Percentiles rank a stretch among this genome's conserved stretches.
phyloP scores from a whole-genome alignment of 495 filamentous ascomycete genomes.

The Copromyces sp. region DNA sequence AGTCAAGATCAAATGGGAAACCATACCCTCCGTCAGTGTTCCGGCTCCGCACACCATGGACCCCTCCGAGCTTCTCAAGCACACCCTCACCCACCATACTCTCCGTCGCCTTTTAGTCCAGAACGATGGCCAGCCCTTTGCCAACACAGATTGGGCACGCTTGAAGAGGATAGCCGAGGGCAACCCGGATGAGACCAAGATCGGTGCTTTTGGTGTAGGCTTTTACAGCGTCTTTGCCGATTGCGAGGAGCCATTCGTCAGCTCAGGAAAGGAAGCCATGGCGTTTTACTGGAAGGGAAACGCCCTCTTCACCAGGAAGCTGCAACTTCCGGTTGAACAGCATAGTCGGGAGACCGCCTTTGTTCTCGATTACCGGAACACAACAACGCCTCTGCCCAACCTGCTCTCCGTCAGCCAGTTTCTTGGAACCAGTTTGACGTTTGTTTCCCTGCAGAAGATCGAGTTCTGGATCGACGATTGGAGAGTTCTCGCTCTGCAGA shows the following conservation, averaged over 20 bases:
- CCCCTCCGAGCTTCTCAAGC: slow-evolving; percentile 62
- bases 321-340: slow-evolving; percentile 55
- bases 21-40: slow-evolving; percentile 64
- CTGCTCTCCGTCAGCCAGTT: slow-evolving; percentile 83
- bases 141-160: slow-evolving; percentile 79
- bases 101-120: slow-evolving; percentile 73
- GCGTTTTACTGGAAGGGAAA: slow-evolving; percentile 99
- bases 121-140: slow-evolving; percentile 82
- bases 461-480: slow-evolving; percentile 87
- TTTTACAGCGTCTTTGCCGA: slow-evolving; percentile 99
- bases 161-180: slow-evolving; percentile 96
- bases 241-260: slow-evolving; percentile 93
- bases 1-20: slow-evolving; percentile 86
- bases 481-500: slow-evolving; percentile 63
- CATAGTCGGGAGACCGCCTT: slow-evolving; percentile 69
- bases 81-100: slow-evolving; percentile 73
- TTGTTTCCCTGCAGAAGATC: slow-evolving; percentile 77
- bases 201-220: slow-evolving; percentile 95
- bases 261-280: slow-evolving; percentile 84
- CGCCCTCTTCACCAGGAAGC: slow-evolving; percentile 76
- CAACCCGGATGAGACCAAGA: slow-evolving; percentile 97
- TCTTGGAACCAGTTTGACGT: slow-evolving; percentile 87
- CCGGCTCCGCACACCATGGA: slow-evolving; percentile 60
- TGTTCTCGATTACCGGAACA: slow-evolving; percentile 83
- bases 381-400: slow-evolving; percentile 71